Percentiles rank a stretch among this genome's conserved stretches.
phyloP scores from a whole-genome alignment of 2,329 filamentous ascomycete species.

The Pseudogymnoascus sp. region DNA sequence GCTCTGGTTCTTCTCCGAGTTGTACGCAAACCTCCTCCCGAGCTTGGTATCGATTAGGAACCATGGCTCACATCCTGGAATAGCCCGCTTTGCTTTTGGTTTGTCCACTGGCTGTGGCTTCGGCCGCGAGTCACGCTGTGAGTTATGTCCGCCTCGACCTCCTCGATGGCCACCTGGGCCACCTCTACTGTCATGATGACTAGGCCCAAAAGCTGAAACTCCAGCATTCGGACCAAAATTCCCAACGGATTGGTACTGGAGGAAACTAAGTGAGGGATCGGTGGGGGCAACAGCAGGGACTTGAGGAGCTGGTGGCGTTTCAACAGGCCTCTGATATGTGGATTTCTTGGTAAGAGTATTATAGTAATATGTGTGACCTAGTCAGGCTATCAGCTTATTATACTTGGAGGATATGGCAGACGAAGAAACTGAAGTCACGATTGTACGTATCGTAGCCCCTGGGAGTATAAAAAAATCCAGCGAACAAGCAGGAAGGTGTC shows the following conservation, averaged over 20 bases:
- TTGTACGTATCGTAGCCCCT: neutral
- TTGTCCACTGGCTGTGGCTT: slow-evolving; percentile 67
- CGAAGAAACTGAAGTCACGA: neutral
- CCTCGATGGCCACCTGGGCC: slow-evolving; percentile 39
- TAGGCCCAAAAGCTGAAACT: slow-evolving; percentile 26
- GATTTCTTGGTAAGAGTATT: slow-evolving; percentile 75
- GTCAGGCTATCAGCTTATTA: slow-evolving; percentile 15
- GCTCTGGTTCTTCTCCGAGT: slow-evolving; percentile 75
- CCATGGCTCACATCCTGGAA: slow-evolving; percentile 82
- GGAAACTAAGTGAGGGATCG: slow-evolving; percentile 32
- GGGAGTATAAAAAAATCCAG: neutral
- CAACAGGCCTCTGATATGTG: slow-evolving; percentile 71
- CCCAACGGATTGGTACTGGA: slow-evolving; percentile 36
- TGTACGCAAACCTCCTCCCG: slow-evolving; percentile 83
- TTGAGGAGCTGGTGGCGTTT: slow-evolving; percentile 22
- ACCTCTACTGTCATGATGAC: slow-evolving; percentile 27
- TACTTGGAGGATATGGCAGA: slow-evolving; percentile 3
- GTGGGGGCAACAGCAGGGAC: slow-evolving; percentile 12
- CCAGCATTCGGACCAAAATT: slow-evolving; percentile 33
- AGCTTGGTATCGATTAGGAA: slow-evolving; percentile 87
- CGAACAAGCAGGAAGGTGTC: neutral
- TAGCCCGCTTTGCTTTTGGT: slow-evolving; percentile 69
- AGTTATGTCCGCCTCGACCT: slow-evolving; percentile 47
- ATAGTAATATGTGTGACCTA: slow-evolving; percentile 83
- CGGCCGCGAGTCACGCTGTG: slow-evolving; percentile 39